Evolutionary conservation across 495 filamentous ascomycete genomes (phyloP), one percentile per base, ranked within the genome.

Genomic region (Friedmanniomyces endolithicus): DNA sequence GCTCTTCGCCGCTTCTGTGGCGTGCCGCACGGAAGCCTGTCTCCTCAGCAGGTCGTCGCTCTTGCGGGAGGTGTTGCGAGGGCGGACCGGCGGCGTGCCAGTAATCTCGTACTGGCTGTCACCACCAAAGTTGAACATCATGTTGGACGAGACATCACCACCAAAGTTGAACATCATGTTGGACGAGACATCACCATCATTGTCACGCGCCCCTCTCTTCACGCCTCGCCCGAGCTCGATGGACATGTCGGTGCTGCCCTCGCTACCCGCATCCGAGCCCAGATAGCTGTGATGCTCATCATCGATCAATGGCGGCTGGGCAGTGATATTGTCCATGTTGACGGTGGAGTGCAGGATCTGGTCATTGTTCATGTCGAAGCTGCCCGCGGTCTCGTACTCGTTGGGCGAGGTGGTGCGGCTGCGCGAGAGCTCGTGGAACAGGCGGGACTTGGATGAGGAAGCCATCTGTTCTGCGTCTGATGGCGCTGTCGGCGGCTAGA

Each of bases 81-180:
- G 12, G 6, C 56, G 52, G 0, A 40, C 46, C 8, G 66, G 61
- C 9, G 67, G 67, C 14, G 67, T 66, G 7, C 27, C 57, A 6
- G 67, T 67, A 14, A 69, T 48, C 33, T 67, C 65, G 53, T 67
- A 70, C n/a, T 64, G 54, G 48, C 62, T 66, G 65, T 68, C 58
- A 52, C 59, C 52, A 8, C 53, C 57, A 11, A 62, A 33, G 37
- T 50, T 49, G 41, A 65, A 54, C 22, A 48, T 17, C 29, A 35
- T 8, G 34, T 62, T 62, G n/a, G 47, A 45, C 7, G 61, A 64
- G 8, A 53, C 50, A 22, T 55, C 52, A 29, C 9, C 45, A 12
- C 48, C 50, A 11, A 62, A 33, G 37, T 50, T 49, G 41, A 65
- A 54, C 22, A 48, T 17, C 29, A 35, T 8, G 34, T 62, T 62